Base-by-base conservation (phyloP, 2,329 filamentous ascomycete species). In the Clathrospora elynae region DNA sequence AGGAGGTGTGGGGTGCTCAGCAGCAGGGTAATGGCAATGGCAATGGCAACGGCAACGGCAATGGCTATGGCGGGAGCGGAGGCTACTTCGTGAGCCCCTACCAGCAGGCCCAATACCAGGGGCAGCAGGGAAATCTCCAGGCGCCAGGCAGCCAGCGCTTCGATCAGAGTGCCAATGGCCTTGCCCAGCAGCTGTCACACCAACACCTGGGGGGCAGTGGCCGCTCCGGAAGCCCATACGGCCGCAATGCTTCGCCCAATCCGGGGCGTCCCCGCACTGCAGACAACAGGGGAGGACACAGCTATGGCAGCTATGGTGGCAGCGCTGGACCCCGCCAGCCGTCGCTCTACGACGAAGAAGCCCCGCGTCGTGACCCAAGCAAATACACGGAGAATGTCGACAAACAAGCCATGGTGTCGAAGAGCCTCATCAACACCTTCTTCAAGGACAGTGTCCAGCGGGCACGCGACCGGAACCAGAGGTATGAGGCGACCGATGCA, bases 401-500 rank as follows among this genome's bases (percentile, higher is more conserved):
- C 42, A 90, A 93, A 66, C 76, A 82, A 61, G 80, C 82, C 19
- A 84, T 83, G 65, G 78, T 83, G 39, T 81, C 83, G 32, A 83
- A 84, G 62, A 79, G 83, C 57, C 71, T 85, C 55, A 82, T 86
- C 52, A 82, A 82, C 63, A 80, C 83, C 60, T 97, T 97, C 77
- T 99, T 97, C 83, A 95, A 95, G 74, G 92, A 99, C 73, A 97
- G 92, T 69, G 95, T 99, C 42, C 92, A 96, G 78, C 84, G 93
- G 61, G 93, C 93, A 36, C 83, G 92, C 58, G 93, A 97, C 74
- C 85, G 93, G 46, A 99, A 99, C 71, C 85, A 95, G 72, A 87
- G 91, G 91, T 95, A 75, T 60, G 80, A 68, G 4, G 25, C n/a
- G 11, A 35, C 9, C 3, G 6, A 5, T n/a, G 7, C 6, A 17